phyloP scores from a whole-genome alignment of 441 rosid species.

The Raphanus hybrid region DNA sequence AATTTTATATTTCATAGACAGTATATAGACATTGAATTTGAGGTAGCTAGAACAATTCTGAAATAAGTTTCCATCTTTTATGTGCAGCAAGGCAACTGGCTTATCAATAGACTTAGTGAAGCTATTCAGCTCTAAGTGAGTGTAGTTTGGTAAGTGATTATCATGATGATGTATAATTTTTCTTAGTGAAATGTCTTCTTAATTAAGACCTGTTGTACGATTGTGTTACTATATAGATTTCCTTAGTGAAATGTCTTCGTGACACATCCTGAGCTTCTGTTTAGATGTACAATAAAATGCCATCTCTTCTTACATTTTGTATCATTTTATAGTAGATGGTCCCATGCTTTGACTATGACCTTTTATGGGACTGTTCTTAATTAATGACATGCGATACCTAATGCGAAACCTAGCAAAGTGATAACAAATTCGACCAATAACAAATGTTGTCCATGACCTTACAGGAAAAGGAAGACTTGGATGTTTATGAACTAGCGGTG shows the following conservation, averaged over 20 bases:
- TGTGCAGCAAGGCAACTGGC: constrained; percentile 71
- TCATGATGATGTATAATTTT: neutral
- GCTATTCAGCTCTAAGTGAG: constrained; percentile 77
- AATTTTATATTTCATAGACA: neutral
- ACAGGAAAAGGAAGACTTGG: constrained; percentile 96
- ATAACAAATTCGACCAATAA: constrained; percentile 3
- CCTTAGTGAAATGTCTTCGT: too few species aligned
- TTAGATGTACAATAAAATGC: neutral
- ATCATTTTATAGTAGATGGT: constrained; percentile 7
- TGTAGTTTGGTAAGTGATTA: constrained; percentile 64
- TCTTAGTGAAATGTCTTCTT: neutral
- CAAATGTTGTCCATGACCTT: neutral
- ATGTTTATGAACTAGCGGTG: constrained; percentile 73
- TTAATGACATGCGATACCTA: neutral
- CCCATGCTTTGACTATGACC: constrained; percentile 8
- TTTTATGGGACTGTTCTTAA: too few species aligned
- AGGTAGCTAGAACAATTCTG: constrained; percentile 10
- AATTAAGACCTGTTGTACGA: too few species aligned
- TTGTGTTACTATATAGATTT: too few species aligned
- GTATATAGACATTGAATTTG: neutral
- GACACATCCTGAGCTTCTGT: constrained; percentile 1
- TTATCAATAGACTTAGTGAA: constrained; percentile 62
- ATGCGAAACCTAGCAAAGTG: neutral
- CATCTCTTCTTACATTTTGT: constrained; percentile 3
- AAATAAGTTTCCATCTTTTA: constrained; percentile 9